Evolutionary conservation across 495 filamentous ascomycete species (phyloP).

Genomic region (Elasticomyces elasticus): DNA sequence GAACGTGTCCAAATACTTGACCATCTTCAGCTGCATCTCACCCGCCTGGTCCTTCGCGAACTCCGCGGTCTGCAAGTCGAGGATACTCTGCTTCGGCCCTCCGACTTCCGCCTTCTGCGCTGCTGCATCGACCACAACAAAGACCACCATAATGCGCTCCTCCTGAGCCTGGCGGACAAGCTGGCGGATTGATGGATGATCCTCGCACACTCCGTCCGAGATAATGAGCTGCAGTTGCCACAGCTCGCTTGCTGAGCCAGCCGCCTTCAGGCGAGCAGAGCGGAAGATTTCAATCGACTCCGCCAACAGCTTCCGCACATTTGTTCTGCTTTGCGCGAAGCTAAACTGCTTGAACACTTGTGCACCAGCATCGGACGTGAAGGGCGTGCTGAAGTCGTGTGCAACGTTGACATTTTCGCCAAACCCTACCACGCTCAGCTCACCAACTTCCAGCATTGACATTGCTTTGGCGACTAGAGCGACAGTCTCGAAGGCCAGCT

Average conservation of each 20-base stretch:
- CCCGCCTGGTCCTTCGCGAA: slow-evolving; percentile 55
- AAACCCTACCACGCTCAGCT: slow-evolving; percentile 82
- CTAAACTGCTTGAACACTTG: slow-evolving; percentile 74
- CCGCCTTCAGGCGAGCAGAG: slow-evolving; percentile 54
- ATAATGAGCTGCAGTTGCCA: slow-evolving; percentile 94
- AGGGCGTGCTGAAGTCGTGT: slow-evolving; percentile 76
- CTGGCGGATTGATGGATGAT: slow-evolving; percentile 70
- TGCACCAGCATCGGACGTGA: slow-evolving; percentile 72
- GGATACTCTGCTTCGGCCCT: slow-evolving; percentile 45
- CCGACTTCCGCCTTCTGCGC: slow-evolving; percentile 31
- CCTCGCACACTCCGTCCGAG: slow-evolving; percentile 84
- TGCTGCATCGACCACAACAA: slow-evolving; percentile 84
- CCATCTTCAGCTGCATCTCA: slow-evolving; percentile 59
- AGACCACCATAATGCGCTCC: slow-evolving; percentile 95
- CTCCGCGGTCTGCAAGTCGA: slow-evolving; percentile 70
- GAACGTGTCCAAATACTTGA: slow-evolving; percentile 87
- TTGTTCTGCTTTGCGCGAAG: slow-evolving; percentile 74
- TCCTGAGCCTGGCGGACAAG: slow-evolving; percentile 80
- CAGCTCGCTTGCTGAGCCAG: slow-evolving; percentile 60
- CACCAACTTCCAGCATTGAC: slow-evolving; percentile 84
- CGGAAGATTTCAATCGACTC: slow-evolving; percentile 73
- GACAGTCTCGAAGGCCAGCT: slow-evolving; percentile 82
- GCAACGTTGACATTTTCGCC: slow-evolving; percentile 77
- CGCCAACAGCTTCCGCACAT: slow-evolving; percentile 68
- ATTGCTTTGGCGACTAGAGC: slow-evolving; percentile 78